These are phyloP conservation scores for Syzygium aqueum DNA, from an alignment of 345 rosid genomes.

Conservation along the genomic window DNA sequence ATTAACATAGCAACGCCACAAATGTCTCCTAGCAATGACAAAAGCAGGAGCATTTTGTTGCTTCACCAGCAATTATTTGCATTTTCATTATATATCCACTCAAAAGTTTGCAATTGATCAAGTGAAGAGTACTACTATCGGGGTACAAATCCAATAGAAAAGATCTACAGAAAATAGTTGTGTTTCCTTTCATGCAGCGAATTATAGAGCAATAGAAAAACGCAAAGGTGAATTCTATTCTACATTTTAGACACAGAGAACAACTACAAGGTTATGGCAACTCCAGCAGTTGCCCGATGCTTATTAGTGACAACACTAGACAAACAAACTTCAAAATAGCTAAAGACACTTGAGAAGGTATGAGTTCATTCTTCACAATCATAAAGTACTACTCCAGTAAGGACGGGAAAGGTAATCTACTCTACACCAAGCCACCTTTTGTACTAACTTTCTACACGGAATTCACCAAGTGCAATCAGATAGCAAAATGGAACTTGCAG, in stretches of 20 bases:
- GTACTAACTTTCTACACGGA: neutral
- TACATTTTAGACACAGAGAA: neutral
- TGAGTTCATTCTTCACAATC: neutral
- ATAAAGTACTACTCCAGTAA: neutral
- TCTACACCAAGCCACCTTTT: neutral
- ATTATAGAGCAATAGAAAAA: neutral
- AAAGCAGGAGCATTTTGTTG: neutral
- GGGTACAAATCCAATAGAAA: neutral
- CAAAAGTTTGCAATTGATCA: neutral
- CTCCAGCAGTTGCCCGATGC: neutral
- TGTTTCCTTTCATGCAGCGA: neutral
- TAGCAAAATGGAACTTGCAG: neutral
- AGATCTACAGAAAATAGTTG: neutral
- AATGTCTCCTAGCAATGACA: neutral
- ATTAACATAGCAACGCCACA: neutral
- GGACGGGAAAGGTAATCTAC: neutral
- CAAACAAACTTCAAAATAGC: neutral
- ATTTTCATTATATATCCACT: neutral
- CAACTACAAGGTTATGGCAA: neutral
- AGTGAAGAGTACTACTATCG: neutral
- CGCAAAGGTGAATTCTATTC: neutral
- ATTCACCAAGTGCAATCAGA: neutral
- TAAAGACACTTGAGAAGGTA: neutral
- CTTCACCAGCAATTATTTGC: neutral
- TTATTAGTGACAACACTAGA: neutral